Evolutionary conservation across 345 rosid genomes (phyloP).

Genomic region (Lumnitzera racemosa): DNA sequence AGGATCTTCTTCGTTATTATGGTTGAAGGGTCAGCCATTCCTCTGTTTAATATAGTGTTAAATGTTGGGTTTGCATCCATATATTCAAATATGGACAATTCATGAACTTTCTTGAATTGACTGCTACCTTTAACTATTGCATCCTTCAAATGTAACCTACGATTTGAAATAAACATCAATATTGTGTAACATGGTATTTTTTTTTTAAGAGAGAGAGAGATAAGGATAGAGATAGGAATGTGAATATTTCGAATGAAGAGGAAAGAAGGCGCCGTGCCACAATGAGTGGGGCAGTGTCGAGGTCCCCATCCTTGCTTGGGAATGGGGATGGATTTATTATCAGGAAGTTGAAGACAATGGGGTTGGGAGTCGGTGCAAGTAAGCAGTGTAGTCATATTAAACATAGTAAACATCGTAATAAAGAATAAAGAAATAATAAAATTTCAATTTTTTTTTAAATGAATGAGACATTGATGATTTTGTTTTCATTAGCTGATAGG

Average conservation of each 20-base stretch:
- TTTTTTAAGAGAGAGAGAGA: slow-evolving; percentile 26
- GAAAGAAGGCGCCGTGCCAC: slow-evolving; percentile 95
- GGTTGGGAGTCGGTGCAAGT: slow-evolving; percentile 90
- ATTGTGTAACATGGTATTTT: too few relatives aligned
- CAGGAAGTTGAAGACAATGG: slow-evolving; percentile 79
- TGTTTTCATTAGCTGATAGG: too few relatives aligned
- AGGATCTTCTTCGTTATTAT: slow-evolving; percentile 9
- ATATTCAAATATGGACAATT: slow-evolving; percentile 15
- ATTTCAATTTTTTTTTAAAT: too few relatives aligned
- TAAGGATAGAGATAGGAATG: slow-evolving; percentile 25
- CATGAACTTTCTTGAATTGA: slow-evolving; percentile 24
- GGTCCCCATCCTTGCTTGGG: slow-evolving; percentile 71
- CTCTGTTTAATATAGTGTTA: slow-evolving; percentile 15
- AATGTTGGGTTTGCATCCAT: slow-evolving; percentile 9
- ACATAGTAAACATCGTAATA: too few relatives aligned
- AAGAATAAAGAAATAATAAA: too few relatives aligned
- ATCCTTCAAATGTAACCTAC: slow-evolving; percentile 28
- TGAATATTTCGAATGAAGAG: slow-evolving; percentile 84
- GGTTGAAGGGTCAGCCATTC: slow-evolving; percentile 15
- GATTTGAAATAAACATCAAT: too few relatives aligned
- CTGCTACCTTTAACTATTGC: slow-evolving; percentile 26
- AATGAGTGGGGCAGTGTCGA: slow-evolving; percentile 58
- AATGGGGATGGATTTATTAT: slow-evolving; percentile 55
- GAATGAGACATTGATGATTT: too few relatives aligned
- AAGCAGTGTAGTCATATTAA: slow-evolving; percentile 31